These are phyloP conservation scores for Phialocephala sp. DNA, from an alignment of 2,329 filamentous ascomycete genomes.

Conservation along the genomic window DNA sequence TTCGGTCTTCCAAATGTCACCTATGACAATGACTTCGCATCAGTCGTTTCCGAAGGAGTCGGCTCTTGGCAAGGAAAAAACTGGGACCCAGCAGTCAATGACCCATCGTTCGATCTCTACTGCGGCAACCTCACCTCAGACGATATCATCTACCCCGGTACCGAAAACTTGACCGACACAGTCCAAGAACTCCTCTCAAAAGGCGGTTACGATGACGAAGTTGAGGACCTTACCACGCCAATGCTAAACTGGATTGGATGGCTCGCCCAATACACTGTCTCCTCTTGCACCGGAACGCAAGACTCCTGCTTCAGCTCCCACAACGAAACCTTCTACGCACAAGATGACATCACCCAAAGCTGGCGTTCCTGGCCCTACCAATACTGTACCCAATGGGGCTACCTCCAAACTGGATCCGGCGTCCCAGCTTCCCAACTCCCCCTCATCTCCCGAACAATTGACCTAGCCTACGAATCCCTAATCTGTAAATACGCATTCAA, in stretches of 20 bases:
- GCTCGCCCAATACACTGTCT: constrained; percentile 51
- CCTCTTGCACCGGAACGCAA: constrained; percentile 48
- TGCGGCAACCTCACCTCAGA: constrained; percentile 60
- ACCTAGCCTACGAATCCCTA: constrained; percentile 64
- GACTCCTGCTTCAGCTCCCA: constrained; percentile 58
- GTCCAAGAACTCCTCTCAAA: constrained; percentile 52
- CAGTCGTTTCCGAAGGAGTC: constrained; percentile 50
- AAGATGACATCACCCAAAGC: constrained; percentile 49
- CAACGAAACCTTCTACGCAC: constrained; percentile 52
- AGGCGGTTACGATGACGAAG: constrained; percentile 53
- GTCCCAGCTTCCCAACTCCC: constrained; percentile 68
- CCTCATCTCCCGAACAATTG: constrained; percentile 73
- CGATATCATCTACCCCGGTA: constrained; percentile 62
- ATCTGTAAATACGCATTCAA: constrained; percentile 74
- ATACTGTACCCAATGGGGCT: constrained; percentile 69
- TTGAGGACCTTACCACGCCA: constrained; percentile 51
- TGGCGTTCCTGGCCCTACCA: constrained; percentile 62
- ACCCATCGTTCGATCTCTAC: constrained; percentile 55
- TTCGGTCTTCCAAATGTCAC: constrained; percentile 57
- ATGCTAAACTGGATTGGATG: constrained; percentile 64
- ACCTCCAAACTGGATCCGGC: constrained; percentile 74
- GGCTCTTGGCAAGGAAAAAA: constrained; percentile 59
- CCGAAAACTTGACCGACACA: constrained; percentile 70
- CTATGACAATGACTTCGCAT: constrained; percentile 56
- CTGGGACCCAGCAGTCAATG: constrained; percentile 63